A percentile compares a stretch with the other conserved stretches of the same genome.
These are phyloP conservation scores for Fusarium algeriense DNA, from an alignment of 2,329 filamentous ascomycete genomes.

Conservation along the genomic window DNA sequence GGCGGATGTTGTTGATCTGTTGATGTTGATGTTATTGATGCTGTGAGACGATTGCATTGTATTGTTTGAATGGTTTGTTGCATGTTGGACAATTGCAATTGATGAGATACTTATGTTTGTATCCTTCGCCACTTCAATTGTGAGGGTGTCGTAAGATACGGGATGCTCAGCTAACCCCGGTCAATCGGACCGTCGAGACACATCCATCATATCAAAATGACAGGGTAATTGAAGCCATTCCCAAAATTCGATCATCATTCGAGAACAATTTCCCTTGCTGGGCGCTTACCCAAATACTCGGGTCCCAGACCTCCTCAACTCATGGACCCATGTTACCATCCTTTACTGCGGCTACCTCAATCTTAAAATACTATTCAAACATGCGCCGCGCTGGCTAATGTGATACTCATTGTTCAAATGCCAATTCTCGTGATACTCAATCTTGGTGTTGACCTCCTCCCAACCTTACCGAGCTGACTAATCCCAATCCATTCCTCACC, in stretches of 20 bases:
- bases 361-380: rapidly evolving
- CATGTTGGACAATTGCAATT: neutral
- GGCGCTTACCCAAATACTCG: neutral
- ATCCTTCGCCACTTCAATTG: rapidly evolving
- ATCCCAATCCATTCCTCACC: slow-evolving; percentile 23
- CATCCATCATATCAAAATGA: neutral
- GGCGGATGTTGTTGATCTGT: slow-evolving; percentile 10
- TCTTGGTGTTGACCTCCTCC: neutral
- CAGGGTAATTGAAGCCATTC: slow-evolving; percentile 5
- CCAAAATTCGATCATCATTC: neutral
- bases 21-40: neutral
- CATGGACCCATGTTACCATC: neutral
- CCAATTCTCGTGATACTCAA: neutral
- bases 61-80: neutral
- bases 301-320: neutral
- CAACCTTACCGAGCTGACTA: slow-evolving; percentile 35
- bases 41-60: neutral
- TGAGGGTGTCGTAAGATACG: neutral
- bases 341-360: rapidly evolving
- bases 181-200: neutral
- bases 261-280: neutral
- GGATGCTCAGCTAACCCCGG: neutral
- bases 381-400: no score
- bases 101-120: neutral
- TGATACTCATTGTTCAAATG: neutral